phyloP scores from a whole-genome alignment of 2,329 filamentous ascomycete species.

The Corinectria fuckeliana region DNA sequence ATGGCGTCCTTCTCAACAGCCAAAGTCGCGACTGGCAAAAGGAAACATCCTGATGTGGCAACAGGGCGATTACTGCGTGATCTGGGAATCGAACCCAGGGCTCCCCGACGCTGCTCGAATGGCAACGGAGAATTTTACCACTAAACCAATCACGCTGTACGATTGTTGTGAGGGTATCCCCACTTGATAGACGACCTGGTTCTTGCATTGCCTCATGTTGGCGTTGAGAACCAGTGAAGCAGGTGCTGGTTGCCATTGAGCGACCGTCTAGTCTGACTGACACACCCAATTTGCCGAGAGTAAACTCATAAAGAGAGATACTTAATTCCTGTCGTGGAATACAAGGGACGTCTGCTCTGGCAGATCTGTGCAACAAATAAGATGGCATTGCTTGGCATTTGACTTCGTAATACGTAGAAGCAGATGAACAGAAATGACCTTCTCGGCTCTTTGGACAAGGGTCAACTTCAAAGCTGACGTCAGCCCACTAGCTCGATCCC shows the following conservation, averaged over 20 bases:
- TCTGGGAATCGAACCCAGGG: slow-evolving; percentile 36
- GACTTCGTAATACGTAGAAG: too few species aligned
- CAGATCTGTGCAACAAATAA: too few species aligned
- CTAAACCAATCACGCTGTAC: slow-evolving; percentile 31
- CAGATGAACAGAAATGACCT: too few species aligned
- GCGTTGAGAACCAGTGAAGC: too few species aligned
- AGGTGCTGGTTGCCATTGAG: too few species aligned
- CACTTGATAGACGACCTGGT: neutral
- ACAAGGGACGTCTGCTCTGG: too few species aligned
- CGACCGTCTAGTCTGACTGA: too few species aligned
- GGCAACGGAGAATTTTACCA: slow-evolving; percentile 36
- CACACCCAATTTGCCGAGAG: too few species aligned
- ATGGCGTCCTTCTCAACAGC: too few species aligned
- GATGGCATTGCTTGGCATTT: too few species aligned
- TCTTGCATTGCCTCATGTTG: neutral
- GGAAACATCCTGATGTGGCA: neutral
- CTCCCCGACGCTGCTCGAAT: slow-evolving; percentile 27
- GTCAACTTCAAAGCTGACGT: neutral
- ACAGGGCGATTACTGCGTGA: slow-evolving; percentile 17
- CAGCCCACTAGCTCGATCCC: neutral
- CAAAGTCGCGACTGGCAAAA: neutral
- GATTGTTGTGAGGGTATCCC: neutral
- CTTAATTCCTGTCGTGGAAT: too few species aligned
- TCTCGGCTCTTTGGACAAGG: neutral
- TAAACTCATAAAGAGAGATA: too few species aligned